Evolutionary conservation across 306 rosid genomes (phyloP), one percentile per base, ranked within the genome.

Genomic region (Herpetospermum pedunculosum): DNA sequence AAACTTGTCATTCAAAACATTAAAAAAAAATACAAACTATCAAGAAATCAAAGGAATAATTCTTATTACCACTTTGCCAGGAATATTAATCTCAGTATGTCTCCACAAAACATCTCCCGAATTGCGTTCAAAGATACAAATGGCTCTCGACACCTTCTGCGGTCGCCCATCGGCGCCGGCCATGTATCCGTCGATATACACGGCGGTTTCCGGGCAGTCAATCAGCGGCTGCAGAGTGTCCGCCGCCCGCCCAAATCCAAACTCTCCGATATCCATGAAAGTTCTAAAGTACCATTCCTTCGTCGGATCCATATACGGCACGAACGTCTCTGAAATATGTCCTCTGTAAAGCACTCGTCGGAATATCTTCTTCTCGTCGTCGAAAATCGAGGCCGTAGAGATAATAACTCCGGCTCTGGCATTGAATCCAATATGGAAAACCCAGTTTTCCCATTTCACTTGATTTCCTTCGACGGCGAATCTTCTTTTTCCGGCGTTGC

Each of bases 181-280:
- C 91, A 88, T 85, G 70, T 34, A 82, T 0, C 96, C 98, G 76
- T 92, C 96, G 70, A 90, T 15, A 44, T 75, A 92, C 28, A 72
- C 84, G 13, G 98, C 96, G 76, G 83, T 87, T 50, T 19, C 71
- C 0, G 97, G 98, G 76, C 98, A 92, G 80, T 92, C 97, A 69
- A 88, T 60, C 80, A 68, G 4, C 1, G 84, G 91, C 77, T 87
- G 89, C 74, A 92, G 79, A 75, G 80, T 70, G 40, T 85, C 91
- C 4, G 98, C 96, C 16, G 96, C 19, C 69, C 92, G 85, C 11
- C 98, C 96, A 53, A 92, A 90, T 19, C 98, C 98, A 69, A 84
- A 92, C 58, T 92, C 98, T 0, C 96, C 98, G 7, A 83, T 76
- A 58, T 92, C 98, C 96, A 92, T 85, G 59, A 88, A 92, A n/a